phyloP scores from a whole-genome alignment of 441 rosid species.

The Croton setiger region DNA sequence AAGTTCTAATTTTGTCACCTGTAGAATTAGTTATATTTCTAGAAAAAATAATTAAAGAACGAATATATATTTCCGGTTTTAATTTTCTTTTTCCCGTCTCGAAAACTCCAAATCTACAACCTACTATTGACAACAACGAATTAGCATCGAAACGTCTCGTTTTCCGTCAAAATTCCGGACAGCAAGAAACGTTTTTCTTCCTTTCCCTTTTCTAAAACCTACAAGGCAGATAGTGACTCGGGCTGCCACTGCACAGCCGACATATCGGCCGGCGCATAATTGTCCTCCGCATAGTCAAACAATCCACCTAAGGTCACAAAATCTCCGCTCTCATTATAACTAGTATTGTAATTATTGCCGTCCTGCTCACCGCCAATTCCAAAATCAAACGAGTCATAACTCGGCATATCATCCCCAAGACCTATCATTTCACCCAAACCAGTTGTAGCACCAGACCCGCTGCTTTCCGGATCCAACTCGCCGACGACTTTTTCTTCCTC shows the following conservation, averaged over 20 bases:
- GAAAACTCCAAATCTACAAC: slow-evolving; percentile 9
- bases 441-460: slow-evolving; percentile 11
- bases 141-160: background rate
- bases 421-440: slow-evolving; percentile 20
- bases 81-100: background rate
- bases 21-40: background rate
- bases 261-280: slow-evolving; percentile 28
- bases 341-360: background rate
- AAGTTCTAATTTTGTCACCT: too few species aligned
- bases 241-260: slow-evolving; percentile 39
- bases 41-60: background rate
- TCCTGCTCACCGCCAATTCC: slow-evolving; percentile 26
- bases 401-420: slow-evolving; percentile 28
- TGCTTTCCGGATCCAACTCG: slow-evolving; percentile 5
- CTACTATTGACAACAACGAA: background rate
- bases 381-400: slow-evolving; percentile 36
- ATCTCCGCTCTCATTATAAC: slow-evolving; percentile 25
- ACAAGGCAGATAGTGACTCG: slow-evolving; percentile 46
- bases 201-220: background rate
- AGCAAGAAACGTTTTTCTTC: background rate
- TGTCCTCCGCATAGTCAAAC: slow-evolving; percentile 33
- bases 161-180: background rate
- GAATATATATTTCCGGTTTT: background rate
- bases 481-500: slow-evolving; percentile 10
- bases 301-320: slow-evolving; percentile 46